Conservation (phyloP, 179 eudicot genomes). For the Amaranthus tricolor region DNA sequence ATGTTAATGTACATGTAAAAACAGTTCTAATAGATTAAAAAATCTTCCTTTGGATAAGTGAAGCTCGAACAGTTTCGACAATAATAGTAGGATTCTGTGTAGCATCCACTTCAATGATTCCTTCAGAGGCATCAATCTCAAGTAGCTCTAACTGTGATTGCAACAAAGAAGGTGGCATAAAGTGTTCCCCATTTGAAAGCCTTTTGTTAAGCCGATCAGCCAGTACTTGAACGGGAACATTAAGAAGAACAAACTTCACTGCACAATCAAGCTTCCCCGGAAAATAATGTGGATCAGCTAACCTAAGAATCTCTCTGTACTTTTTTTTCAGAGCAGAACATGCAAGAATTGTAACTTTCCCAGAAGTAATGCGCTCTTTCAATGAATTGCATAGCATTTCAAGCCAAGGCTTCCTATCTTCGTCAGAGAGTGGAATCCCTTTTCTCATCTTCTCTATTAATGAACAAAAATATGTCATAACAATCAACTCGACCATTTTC, state of each 20-base stretch:
- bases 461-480: conserved; percentile 9
- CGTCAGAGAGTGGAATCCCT: conserved; percentile 88
- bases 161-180: conserved; percentile 79
- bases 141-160: conserved; percentile 78
- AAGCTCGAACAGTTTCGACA: conserved; percentile 31
- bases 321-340: conserved; percentile 80
- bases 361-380: conserved; percentile 30
- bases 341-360: conserved; percentile 57
- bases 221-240: conserved; percentile 56
- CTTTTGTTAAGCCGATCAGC: conserved; percentile 62
- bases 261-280: conserved; percentile 25
- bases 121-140: conserved; percentile 73
- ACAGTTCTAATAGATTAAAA: neutral
- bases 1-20: neutral
- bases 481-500: neutral
- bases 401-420: conserved; percentile 92
- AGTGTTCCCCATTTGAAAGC: conserved; percentile 62
- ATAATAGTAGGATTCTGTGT: conserved; percentile 49
- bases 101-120: conserved; percentile 71
- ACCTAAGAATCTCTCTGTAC: conserved; percentile 73
- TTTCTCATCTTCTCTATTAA: conserved; percentile 76
- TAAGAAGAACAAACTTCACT: conserved; percentile 70
- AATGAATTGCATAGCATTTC: conserved; percentile 47
- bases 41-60: conserved; percentile 13
- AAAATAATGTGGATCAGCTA: conserved; percentile 53